Percentiles rank a stretch among this genome's conserved stretches.
Conservation (phyloP, 805 yeast species). For the Myxozyma geophila region DNA sequence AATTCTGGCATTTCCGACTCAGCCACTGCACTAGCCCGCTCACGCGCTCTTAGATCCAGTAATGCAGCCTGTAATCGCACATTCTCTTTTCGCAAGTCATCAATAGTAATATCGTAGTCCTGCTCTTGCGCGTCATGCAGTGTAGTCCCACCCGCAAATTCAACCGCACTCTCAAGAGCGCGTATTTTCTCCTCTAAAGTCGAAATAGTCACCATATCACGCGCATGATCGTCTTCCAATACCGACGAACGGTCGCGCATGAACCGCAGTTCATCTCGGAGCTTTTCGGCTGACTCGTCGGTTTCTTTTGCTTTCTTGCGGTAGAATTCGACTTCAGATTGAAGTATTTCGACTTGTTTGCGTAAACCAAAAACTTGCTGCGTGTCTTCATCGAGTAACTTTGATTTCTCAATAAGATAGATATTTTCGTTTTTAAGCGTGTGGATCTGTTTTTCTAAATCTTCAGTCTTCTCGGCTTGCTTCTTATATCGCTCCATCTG, state of each 20-base stretch:
- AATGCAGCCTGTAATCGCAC: constrained; percentile 1
- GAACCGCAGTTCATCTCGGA: constrained; percentile 12
- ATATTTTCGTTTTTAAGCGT: constrained; percentile 28
- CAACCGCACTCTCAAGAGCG: constrained; percentile 8
- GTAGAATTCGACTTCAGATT: constrained; percentile 27
- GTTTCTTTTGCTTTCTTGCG: constrained; percentile 24
- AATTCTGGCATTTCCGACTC: background rate
- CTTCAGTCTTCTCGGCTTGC: constrained; percentile 22
- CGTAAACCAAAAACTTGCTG: constrained; percentile 33
- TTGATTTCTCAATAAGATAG: constrained; percentile 31
- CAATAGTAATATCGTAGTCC: constrained; percentile 12
- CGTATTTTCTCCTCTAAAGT: constrained; percentile 21
- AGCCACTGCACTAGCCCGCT: background rate
- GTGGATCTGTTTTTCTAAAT: constrained; percentile 18
- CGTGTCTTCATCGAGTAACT: constrained; percentile 32
- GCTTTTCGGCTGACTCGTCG: constrained; percentile 11
- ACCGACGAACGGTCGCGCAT: constrained; percentile 8
- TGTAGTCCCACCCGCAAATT: constrained; percentile 1
- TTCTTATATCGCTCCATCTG: constrained; percentile 28
- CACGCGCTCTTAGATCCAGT: background rate
- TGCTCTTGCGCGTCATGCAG: constrained; percentile 15
- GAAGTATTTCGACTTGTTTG: constrained; percentile 29
- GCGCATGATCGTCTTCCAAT: constrained; percentile 19
- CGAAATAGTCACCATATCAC: constrained; percentile 14
- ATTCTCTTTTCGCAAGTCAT: constrained; percentile 8